These are phyloP conservation scores for Aspergillus costaricaensis DNA, from an alignment of 2,329 filamentous ascomycete genomes.

Conservation along the genomic window DNA sequence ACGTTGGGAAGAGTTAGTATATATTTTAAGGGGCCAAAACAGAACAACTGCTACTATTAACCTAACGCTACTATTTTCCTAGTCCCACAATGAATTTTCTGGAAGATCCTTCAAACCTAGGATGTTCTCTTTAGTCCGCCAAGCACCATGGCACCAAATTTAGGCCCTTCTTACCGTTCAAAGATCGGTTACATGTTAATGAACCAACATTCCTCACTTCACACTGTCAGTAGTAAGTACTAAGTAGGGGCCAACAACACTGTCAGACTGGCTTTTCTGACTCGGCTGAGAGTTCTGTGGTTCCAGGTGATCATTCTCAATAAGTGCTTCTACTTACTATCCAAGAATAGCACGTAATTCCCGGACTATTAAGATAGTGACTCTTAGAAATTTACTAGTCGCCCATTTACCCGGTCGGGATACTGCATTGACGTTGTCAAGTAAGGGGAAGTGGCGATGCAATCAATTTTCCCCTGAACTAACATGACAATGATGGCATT, in stretches of 20 bases:
- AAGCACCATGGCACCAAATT: background rate
- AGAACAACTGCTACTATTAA: background rate
- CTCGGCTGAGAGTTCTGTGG: background rate
- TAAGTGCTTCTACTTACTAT: background rate
- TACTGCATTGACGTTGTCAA: background rate
- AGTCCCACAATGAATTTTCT: slow-evolving; percentile 2
- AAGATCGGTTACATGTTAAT: background rate
- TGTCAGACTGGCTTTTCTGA: background rate
- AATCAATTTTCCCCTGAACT: background rate
- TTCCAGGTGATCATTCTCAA: background rate
- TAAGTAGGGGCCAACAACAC: background rate
- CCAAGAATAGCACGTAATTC: background rate
- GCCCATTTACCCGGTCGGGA: background rate
- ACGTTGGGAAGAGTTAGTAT: background rate
- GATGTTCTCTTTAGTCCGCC: background rate
- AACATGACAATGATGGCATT: background rate
- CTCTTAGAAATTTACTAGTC: background rate
- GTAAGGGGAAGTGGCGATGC: background rate
- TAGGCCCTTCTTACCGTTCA: background rate
- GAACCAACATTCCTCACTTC: background rate
- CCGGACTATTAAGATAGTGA: background rate
- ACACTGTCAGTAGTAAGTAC: background rate
- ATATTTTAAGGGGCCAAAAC: background rate
- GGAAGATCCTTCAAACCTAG: background rate
- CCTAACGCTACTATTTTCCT: background rate